Percentiles rank a stretch among this genome's conserved stretches.
These are phyloP conservation scores for Corniculantispora saksenae DNA, from an alignment of 2,329 filamentous ascomycete genomes.

Conservation along the genomic window DNA sequence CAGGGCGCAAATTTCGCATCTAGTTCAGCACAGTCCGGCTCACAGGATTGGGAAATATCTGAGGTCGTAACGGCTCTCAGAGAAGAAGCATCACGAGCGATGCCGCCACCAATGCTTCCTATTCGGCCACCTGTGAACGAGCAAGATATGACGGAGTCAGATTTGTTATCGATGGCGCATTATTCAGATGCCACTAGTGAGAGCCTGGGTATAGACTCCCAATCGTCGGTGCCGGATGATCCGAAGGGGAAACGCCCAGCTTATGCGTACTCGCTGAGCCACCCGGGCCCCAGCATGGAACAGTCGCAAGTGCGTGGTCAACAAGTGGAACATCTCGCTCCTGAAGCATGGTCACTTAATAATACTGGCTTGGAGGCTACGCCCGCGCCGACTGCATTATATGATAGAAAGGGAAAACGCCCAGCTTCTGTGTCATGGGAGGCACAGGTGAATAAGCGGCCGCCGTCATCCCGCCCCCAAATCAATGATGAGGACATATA, in stretches of 20 bases:
- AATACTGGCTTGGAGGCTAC: not conserved
- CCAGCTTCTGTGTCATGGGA: constrained; percentile 1
- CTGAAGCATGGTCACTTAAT: not conserved
- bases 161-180: not conserved
- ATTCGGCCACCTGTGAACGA: not conserved
- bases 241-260: not conserved
- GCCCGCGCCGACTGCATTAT: not conserved
- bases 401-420: not conserved
- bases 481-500: not conserved
- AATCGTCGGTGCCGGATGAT: not conserved
- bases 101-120: not conserved
- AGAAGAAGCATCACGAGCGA: not conserved
- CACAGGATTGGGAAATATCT: not conserved
- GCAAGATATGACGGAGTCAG: not conserved
- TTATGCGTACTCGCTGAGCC: not conserved
- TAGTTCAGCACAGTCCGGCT: too few species aligned
- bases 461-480: not conserved
- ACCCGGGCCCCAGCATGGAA: not conserved
- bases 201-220: not conserved
- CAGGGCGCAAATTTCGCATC: not conserved
- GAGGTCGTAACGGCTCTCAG: not conserved
- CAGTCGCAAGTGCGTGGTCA: not conserved
- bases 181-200: not conserved
- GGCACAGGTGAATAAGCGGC: not conserved
- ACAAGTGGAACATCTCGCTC: too few species aligned